phyloP scores from a whole-genome alignment of 805 yeast species.

The Barnettozyma wickerhamii region DNA sequence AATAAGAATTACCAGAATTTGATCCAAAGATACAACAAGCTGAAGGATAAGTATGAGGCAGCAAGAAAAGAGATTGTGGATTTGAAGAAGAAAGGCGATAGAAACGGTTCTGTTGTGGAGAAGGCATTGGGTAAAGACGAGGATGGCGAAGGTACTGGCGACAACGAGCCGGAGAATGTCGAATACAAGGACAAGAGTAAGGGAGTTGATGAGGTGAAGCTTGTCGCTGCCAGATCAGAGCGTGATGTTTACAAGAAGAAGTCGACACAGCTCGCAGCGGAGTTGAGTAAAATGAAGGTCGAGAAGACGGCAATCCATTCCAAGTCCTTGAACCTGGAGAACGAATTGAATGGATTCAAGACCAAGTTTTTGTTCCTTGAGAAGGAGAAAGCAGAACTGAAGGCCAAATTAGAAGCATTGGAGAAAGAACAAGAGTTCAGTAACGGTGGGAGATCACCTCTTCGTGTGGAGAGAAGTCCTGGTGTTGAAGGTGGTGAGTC shows the following conservation, averaged over 20 bases:
- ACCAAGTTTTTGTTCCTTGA: conserved; percentile 6
- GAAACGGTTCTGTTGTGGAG: not conserved
- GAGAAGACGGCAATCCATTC: conserved; percentile 1
- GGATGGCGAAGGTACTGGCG: not conserved
- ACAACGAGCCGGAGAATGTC: not conserved
- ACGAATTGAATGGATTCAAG: conserved; percentile 5
- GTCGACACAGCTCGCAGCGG: not conserved
- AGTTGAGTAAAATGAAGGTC: conserved; percentile 1
- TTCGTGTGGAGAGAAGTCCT: not conserved
- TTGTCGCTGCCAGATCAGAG: conserved; percentile 3
- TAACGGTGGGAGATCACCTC: not conserved
- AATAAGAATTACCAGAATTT: not conserved
- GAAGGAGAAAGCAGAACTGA: conserved; percentile 3
- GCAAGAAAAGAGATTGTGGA: not conserved
- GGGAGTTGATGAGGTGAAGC: not conserved
- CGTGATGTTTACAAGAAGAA: conserved; percentile 5
- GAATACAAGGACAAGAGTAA: not conserved
- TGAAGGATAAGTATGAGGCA: conserved; percentile 4
- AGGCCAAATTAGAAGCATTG: conserved; percentile 1
- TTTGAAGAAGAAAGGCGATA: not conserved
- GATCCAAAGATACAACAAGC: not conserved
- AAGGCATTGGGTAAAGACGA: conserved; percentile 1
- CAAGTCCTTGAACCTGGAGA: not conserved
- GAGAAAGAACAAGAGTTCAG: not conserved
- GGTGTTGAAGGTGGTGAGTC: conserved; percentile 6